Base-by-base conservation (phyloP, 2,329 filamentous ascomycete genomes). In the Thermothelomyces thermophilus region DNA sequence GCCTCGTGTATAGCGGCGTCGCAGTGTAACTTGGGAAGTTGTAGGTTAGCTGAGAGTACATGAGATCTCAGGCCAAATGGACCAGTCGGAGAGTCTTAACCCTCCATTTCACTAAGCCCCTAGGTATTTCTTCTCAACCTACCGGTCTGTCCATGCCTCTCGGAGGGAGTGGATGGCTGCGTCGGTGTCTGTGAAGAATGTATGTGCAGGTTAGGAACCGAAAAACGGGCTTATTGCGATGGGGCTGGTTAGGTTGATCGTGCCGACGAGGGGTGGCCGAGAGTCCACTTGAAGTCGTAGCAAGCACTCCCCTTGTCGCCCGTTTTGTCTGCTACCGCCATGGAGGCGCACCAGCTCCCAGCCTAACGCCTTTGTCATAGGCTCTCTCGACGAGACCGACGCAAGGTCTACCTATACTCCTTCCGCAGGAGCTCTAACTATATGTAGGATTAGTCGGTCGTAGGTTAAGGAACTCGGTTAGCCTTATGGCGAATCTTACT, bases 321-420 rank as follows among this genome's bases (percentile, higher is more conserved):
- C 36, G 14, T n/a, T 14, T 37, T 47, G 9, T 34, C 45, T 47
- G 36, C 45, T n/a, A 14, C 39, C 24, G 33, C 40, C 40, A 22
- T 24, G 16, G 46, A 48, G 39, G 46, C 33, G 46, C 16, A 48
- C 33, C 33, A 37, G 11, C 46, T 37, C 39, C 46, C 22, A 48
- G 14, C 6, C 46, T 8, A 48, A 43, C 40, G 22, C 46, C 46
- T 48, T 42, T 48, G 22, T 37, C 40, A 22, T 19, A 37, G 13
- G 46, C 31, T 48, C 40, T 17, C 39, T 42, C 46, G 46, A 31
- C 39, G 46, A 48, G 46, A 48, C 39, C 40, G 24, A 43, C 24
- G 37, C 13, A 16, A 37, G 40, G 39, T 16, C 39, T 17, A 43
- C 33, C 31, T 14, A 48, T 22, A 43, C 39, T 48, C 37, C 31